Evolutionary conservation across 2,329 filamentous ascomycete genomes (phyloP).

Genomic region (Chaetothyriales sp.): DNA sequence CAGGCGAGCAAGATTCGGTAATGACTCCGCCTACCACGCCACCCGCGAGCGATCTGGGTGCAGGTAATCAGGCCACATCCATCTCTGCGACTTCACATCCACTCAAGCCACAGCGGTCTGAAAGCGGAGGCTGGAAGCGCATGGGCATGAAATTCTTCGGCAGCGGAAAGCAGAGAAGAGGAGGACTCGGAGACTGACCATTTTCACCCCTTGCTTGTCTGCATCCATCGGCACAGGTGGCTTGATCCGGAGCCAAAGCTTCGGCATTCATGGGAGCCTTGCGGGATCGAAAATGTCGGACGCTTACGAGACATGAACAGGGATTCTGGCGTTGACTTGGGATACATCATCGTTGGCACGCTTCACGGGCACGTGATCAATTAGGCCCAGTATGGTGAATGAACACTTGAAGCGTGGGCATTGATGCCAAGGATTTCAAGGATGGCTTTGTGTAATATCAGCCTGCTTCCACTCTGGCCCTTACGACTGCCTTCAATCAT

Average conservation of each 20-base stretch:
- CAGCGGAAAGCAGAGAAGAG: slow-evolving; percentile 18
- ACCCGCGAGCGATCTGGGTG: slow-evolving; percentile 29
- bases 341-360: not conserved
- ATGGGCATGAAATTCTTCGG: slow-evolving; percentile 36
- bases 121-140: slow-evolving; percentile 37
- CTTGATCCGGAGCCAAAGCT: not conserved
- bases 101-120: slow-evolving; percentile 30
- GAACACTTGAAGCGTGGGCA: not conserved
- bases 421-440: not conserved
- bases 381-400: not conserved
- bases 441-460: not conserved
- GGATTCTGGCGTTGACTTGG: not conserved
- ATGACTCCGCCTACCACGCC: slow-evolving; percentile 41
- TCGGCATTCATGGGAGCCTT: not conserved
- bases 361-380: not conserved
- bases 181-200: not conserved
- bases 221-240: not conserved
- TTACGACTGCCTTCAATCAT: not conserved
- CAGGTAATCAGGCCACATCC: slow-evolving; percentile 19
- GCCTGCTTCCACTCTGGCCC: not conserved
- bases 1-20: slow-evolving; percentile 24
- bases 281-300: not conserved
- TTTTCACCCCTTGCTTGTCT: not conserved
- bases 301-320: not conserved
- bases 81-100: slow-evolving; percentile 4